Conservation (phyloP, 352 stramenopile species). For the Globisporangium alternatum region DNA sequence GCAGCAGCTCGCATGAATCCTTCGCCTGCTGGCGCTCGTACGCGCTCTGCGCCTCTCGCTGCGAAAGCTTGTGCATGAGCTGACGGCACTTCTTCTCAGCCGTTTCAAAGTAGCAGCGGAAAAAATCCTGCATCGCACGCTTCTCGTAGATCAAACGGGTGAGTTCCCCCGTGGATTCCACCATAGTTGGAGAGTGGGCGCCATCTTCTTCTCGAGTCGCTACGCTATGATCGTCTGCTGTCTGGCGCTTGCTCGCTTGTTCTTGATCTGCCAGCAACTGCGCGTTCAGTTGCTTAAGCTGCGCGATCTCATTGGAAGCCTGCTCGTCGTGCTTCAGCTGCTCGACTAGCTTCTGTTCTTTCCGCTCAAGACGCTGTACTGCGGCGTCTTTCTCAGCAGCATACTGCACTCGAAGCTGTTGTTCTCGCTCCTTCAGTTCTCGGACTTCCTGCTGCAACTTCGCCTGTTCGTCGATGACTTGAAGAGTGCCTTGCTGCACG, state of each 20-base stretch:
- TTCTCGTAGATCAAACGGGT: slow-evolving; percentile 38
- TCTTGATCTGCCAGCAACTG: slow-evolving; percentile 5
- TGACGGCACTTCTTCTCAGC: slow-evolving; percentile 49
- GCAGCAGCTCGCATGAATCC: background rate
- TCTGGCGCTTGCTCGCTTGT: background rate
- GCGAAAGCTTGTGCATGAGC: slow-evolving; percentile 26
- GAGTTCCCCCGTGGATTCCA: slow-evolving; percentile 8
- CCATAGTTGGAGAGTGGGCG: background rate
- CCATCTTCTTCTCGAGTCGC: background rate
- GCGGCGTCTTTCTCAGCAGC: slow-evolving; percentile 15
- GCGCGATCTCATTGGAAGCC: background rate
- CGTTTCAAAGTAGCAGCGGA: slow-evolving; percentile 39
- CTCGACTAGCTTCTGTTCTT: background rate
- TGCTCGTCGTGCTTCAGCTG: background rate
- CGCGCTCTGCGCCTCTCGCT: slow-evolving; percentile 27
- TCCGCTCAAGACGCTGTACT: background rate
- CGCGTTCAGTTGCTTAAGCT: slow-evolving; percentile 5
- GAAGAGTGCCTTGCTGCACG: background rate
- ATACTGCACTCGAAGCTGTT: slow-evolving; percentile 12
- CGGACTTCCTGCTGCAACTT: slow-evolving; percentile 23
- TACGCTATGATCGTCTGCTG: background rate
- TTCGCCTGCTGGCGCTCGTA: background rate
- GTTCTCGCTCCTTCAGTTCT: slow-evolving; percentile 20
- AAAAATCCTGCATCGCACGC: slow-evolving; percentile 40
- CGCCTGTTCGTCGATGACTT: slow-evolving; percentile 16